phyloP scores from a whole-genome alignment of 805 yeast species.

The Hanseniaspora jakobsenii region DNA sequence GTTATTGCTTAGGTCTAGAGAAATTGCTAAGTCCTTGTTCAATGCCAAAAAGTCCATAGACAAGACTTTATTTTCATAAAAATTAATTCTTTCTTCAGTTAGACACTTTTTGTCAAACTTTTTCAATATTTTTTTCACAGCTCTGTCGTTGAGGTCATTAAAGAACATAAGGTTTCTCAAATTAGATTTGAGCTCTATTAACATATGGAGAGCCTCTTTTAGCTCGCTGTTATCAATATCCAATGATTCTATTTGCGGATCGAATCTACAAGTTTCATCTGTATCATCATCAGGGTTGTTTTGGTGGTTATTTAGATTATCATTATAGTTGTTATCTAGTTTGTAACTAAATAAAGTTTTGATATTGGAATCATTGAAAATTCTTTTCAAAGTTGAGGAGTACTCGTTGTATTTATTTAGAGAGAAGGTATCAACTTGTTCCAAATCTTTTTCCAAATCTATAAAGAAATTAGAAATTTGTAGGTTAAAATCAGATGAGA shows the following conservation, averaged over 20 bases:
- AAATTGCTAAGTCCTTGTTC: conserved; percentile 9
- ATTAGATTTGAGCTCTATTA: conserved; percentile 63
- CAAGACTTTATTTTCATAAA: conserved; percentile 9
- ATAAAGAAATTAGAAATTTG: conserved; percentile 58
- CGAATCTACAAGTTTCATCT: conserved; percentile 22
- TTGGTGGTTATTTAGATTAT: no score
- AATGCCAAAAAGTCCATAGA: conserved; percentile 8
- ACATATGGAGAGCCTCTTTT: conserved; percentile 52
- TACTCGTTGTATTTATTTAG: conserved; percentile 63
- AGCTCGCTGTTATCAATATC: conserved; percentile 32
- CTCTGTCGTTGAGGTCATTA: conserved; percentile 84
- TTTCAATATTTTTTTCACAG: conserved; percentile 76
- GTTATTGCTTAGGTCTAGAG: conserved; percentile 3
- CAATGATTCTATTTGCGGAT: conserved; percentile 27
- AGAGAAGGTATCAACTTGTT: conserved; percentile 68
- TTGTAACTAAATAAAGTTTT: conserved; percentile 2
- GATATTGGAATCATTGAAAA: conserved; percentile 24
- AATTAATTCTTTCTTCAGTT: conserved; percentile 25
- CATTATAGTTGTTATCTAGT: conserved; percentile 9
- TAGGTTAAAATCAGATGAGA: conserved; percentile 34
- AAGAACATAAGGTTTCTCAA: conserved; percentile 84
- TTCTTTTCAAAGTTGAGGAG: conserved; percentile 48
- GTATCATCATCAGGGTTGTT: neutral
- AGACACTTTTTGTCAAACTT: conserved; percentile 79
- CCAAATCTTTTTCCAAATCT: conserved; percentile 68